Base-by-base conservation (phyloP, 257 asterid species). In the Linderniella brevidens region DNA sequence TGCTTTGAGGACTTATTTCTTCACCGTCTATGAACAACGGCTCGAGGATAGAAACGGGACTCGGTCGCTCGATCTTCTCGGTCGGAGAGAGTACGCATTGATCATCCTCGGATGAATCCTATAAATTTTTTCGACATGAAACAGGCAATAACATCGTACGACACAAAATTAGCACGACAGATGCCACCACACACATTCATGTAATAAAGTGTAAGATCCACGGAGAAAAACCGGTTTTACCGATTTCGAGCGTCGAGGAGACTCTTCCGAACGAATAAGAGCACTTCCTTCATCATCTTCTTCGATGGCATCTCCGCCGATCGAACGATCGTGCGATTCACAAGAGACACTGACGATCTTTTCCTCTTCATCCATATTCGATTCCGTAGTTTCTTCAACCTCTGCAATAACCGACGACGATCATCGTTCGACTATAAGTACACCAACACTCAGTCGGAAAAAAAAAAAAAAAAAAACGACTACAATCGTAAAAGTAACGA, bases 11-110 rank as follows among this genome's bases (percentile, higher is more conserved):
- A 60, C 93, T 90, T 58, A 73, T 47, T 53, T 77, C 94, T n/a
- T 79, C n/a, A n/a, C n/a, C 83, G 63, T 90, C 96, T 25, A 70
- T 51, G 63, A 73, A 81, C 57, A 77, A 49, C 36, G 86, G 92
- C 68, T 90, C 99, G 12, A 90, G 96, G 58, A 85, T 87, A 46
- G 96, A 90, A 46, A 77, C 47, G 13, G 99, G 99, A 65, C 99
- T 90, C 18, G 93, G 93, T 19, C 75, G 78, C 56, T 64, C 94
- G 52, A 68, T 62, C 71, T 73, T 77, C 46, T 72, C 76, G 37
- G 68, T 76, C 6, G 32, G 32, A 18, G 74, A 59, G 60, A 67
- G 75, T 67, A 70, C 75, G 52, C 56, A 53, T 72, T 80, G 70
- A 36, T 17, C 25, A 37, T 69, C 44, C 37, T 44, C 67, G 11